Evolutionary conservation across 805 yeast species (phyloP).

Genomic region (Cyberlindnera lachancei): DNA sequence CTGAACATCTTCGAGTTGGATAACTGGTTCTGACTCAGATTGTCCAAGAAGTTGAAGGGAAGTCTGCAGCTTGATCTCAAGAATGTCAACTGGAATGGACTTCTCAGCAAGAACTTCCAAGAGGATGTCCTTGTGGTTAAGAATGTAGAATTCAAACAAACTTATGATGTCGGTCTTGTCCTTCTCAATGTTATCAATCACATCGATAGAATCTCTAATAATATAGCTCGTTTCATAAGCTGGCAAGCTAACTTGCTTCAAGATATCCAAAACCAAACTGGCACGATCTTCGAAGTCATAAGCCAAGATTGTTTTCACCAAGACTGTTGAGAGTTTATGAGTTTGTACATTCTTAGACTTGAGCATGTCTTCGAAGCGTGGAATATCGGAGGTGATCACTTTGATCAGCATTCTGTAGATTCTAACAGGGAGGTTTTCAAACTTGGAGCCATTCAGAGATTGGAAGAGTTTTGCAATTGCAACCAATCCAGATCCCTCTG

Average conservation of each 20-base stretch:
- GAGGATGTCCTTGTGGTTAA: constrained; percentile 31
- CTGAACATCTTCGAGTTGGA: constrained; percentile 13
- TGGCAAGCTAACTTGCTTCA: constrained; percentile 28
- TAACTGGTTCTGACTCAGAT: constrained; percentile 19
- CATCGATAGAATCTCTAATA: constrained; percentile 31
- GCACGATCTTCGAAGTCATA: constrained; percentile 32
- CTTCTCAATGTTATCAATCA: constrained; percentile 27
- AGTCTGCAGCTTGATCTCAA: constrained; percentile 64
- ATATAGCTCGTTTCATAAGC: constrained; percentile 30
- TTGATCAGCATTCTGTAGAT: constrained; percentile 26
- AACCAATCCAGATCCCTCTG: constrained; percentile 37
- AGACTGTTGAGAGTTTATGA: constrained; percentile 36
- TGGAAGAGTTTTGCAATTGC: constrained; percentile 43
- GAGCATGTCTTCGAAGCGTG: constrained; percentile 21
- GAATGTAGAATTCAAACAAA: constrained; percentile 33
- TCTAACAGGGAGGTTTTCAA: constrained; percentile 33
- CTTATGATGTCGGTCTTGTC: constrained; percentile 31
- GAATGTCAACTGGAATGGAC: constrained; percentile 32
- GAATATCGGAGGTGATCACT: constrained; percentile 21
- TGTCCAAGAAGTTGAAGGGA: constrained; percentile 34
- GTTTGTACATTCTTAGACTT: constrained; percentile 23
- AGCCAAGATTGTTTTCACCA: constrained; percentile 36
- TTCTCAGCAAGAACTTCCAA: constrained; percentile 29
- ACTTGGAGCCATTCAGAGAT: constrained; percentile 34
- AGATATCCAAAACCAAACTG: constrained; percentile 27